Conservation (phyloP, 1,284 basidiomycete species). For the Mycosarcoma maydis region DNA sequence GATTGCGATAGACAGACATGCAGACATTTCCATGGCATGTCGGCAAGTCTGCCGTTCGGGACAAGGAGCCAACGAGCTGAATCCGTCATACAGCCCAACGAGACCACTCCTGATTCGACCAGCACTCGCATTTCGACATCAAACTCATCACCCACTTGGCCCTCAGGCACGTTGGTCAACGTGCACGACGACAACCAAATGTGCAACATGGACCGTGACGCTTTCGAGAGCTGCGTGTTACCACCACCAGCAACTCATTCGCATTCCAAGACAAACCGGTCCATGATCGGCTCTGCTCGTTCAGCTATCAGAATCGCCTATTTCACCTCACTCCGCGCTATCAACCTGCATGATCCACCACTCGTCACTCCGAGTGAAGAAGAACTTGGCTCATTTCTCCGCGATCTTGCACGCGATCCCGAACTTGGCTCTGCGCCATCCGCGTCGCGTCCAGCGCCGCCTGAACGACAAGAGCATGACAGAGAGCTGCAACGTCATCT, state of each 20-base stretch:
- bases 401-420: not conserved
- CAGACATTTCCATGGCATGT: slow-evolving; percentile 28
- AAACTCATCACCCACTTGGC: not conserved
- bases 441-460: not conserved
- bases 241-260: slow-evolving; percentile 15
- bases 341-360: slow-evolving; percentile 15
- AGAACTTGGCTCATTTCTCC: slow-evolving; percentile 24
- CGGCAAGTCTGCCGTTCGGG: slow-evolving; percentile 10
- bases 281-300: slow-evolving; percentile 11
- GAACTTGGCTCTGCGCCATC: not conserved
- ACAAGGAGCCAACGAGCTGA: slow-evolving; percentile 10
- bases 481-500: not conserved
- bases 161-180: slow-evolving; percentile 13
- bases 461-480: not conserved
- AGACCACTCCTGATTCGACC: no score
- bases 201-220: not conserved
- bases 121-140: no score
- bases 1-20: slow-evolving; percentile 24
- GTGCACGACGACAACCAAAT: not conserved
- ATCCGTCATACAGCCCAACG: slow-evolving; percentile 2
- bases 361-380: slow-evolving; percentile 29
- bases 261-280: not conserved
- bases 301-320: slow-evolving; percentile 18
- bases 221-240: not conserved
- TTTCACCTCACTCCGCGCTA: slow-evolving; percentile 21